These are phyloP conservation scores for Cryptococcus hybrid DNA, from an alignment of 1,284 basidiomycete genomes.

Conservation along the genomic window DNA sequence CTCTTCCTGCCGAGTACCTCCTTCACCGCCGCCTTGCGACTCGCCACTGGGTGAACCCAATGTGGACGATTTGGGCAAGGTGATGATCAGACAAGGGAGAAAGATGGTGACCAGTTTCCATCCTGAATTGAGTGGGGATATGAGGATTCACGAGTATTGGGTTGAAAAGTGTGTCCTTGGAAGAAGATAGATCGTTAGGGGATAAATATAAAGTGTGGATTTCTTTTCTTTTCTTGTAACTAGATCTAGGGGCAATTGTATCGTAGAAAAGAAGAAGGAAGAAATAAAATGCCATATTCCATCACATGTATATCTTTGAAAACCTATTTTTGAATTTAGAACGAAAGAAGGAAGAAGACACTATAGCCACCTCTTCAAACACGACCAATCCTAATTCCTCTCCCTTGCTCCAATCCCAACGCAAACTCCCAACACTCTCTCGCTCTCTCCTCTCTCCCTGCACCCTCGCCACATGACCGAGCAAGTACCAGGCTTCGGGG, in stretches of 20 bases:
- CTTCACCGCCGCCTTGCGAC: slow-evolving; percentile 48
- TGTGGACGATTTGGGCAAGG: slow-evolving; percentile 62
- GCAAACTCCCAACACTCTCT: slow-evolving; percentile 73
- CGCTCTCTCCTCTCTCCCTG: slow-evolving; percentile 67
- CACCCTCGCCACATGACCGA: slow-evolving; percentile 72
- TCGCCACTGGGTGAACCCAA: slow-evolving; percentile 37
- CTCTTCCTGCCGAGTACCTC: slow-evolving; percentile 61
- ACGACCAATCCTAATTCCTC: slow-evolving; percentile 37
- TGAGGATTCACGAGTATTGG: slow-evolving; percentile 73
- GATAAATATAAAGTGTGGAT: neutral
- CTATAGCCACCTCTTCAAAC: slow-evolving; percentile 28
- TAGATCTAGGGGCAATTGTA: too few species aligned
- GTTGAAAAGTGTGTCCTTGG: slow-evolving; percentile 44
- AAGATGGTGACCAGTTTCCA: slow-evolving; percentile 91
- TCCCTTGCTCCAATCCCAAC: slow-evolving; percentile 65
- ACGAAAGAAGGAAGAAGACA: neutral
- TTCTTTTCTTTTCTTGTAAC: slow-evolving; percentile 38
- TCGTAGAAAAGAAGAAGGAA: too few species aligned
- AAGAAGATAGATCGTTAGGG: neutral
- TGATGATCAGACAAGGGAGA: slow-evolving; percentile 80
- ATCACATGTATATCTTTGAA: neutral
- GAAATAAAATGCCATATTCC: too few species aligned
- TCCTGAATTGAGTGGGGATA: slow-evolving; percentile 85
- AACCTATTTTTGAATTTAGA: neutral
- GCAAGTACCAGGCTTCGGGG: slow-evolving; percentile 87